Conservation (phyloP, 176 grass and related monocot species). For the Eremochloa ophiuroides region DNA sequence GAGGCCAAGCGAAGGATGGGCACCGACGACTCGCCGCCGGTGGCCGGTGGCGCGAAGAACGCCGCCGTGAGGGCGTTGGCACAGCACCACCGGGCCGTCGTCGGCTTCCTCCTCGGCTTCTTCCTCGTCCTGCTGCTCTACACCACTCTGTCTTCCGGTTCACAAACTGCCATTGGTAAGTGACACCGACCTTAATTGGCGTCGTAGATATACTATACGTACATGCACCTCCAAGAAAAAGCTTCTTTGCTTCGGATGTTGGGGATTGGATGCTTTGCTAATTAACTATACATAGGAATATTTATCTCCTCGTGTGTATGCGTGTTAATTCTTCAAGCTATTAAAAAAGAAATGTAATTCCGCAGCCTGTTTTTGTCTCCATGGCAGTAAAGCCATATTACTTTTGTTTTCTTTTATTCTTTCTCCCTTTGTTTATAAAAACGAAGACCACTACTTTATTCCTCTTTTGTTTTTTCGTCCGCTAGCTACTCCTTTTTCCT, state of each 20-base stretch:
- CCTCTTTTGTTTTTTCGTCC: neutral
- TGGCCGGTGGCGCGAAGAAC: neutral
- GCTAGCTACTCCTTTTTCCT: neutral
- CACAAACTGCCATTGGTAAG: neutral
- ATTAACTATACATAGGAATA: too few relatives aligned
- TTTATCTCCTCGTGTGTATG: too few relatives aligned
- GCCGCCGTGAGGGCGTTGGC: constrained; percentile 7
- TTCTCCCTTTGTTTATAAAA: neutral
- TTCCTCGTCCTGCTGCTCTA: constrained; percentile 38
- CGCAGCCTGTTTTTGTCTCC: neutral
- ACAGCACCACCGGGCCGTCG: constrained; percentile 22
- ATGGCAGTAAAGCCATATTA: neutral
- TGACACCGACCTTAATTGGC: too few relatives aligned
- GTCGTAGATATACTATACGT: too few relatives aligned
- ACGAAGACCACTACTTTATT: neutral
- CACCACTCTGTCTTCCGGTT: constrained; percentile 4
- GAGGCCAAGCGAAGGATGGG: neutral
- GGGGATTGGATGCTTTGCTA: neutral
- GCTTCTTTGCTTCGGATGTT: too few relatives aligned
- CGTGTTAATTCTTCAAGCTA: neutral
- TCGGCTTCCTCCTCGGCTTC: constrained; percentile 36
- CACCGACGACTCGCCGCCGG: too few relatives aligned
- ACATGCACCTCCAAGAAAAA: too few relatives aligned
- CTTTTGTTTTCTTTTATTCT: neutral
- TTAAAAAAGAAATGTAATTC: too few relatives aligned